A percentile compares a stretch with the other conserved stretches of the same genome.
These are phyloP conservation scores for Annona squamosa DNA, from an alignment of 164 flowering plant genomes.

Conservation along the genomic window DNA sequence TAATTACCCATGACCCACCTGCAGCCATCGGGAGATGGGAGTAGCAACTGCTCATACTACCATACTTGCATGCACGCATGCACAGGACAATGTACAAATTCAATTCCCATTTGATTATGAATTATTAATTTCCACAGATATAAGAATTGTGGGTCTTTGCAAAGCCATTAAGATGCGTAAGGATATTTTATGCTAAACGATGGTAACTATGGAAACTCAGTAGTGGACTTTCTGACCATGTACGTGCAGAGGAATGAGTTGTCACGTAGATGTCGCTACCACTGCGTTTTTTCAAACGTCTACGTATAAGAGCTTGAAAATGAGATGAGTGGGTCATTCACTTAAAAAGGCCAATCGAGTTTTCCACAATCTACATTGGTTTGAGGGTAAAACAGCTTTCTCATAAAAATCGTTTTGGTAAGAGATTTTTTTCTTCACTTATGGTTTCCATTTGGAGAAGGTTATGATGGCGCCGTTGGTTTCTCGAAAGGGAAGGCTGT, in stretches of 20 bases:
- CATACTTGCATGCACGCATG: not conserved
- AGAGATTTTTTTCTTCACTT: no score
- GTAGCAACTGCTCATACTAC: not conserved
- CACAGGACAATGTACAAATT: not conserved
- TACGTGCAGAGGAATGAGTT: not conserved
- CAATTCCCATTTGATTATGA: not conserved
- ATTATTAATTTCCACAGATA: not conserved
- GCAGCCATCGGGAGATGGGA: not conserved
- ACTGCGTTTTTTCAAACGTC: not conserved
- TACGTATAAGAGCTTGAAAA: not conserved
- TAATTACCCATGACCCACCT: not conserved
- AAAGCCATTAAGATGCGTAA: not conserved
- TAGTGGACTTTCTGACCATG: not conserved
- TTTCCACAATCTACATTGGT: not conserved
- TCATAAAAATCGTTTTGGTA: not conserved
- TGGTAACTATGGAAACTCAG: not conserved
- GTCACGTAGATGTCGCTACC: not conserved
- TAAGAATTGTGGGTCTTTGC: not conserved
- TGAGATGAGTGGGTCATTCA: not conserved
- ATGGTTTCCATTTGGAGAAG: not conserved
- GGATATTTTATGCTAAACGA: not conserved
- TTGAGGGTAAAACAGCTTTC: not conserved
- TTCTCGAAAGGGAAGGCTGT: not conserved
- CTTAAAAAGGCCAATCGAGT: not conserved
- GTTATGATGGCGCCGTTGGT: not conserved